A percentile compares a stretch with the other conserved stretches of the same genome.
These are phyloP conservation scores for Nakazawaea holstii DNA, from an alignment of 805 yeast species.

Conservation along the genomic window DNA sequence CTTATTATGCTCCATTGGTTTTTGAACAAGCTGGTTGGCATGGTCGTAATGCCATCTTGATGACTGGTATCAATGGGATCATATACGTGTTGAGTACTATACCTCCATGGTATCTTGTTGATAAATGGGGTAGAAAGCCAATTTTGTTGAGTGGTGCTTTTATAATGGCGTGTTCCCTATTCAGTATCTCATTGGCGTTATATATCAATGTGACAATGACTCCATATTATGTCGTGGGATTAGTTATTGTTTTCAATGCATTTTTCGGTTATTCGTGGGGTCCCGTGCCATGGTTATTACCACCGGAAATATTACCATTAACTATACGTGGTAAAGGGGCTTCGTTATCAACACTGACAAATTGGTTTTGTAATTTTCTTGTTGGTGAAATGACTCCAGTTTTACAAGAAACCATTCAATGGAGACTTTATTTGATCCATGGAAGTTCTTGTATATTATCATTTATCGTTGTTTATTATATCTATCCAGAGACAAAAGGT, in stretches of 20 bases:
- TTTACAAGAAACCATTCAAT: slow-evolving; percentile 64
- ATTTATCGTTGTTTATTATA: slow-evolving; percentile 61
- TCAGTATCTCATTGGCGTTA: slow-evolving; percentile 56
- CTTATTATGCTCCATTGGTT: slow-evolving; percentile 90
- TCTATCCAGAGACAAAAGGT: slow-evolving; percentile 90
- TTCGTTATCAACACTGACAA: slow-evolving; percentile 79
- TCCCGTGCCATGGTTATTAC: slow-evolving; percentile 83
- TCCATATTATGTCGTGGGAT: slow-evolving; percentile 63
- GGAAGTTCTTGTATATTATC: slow-evolving; percentile 63
- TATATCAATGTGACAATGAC: slow-evolving; percentile 47
- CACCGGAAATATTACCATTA: slow-evolving; percentile 79
- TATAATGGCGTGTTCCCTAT: slow-evolving; percentile 65
- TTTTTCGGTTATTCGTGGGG: slow-evolving; percentile 90
- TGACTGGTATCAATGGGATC: slow-evolving; percentile 79
- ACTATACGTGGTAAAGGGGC: slow-evolving; percentile 84
- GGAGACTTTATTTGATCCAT: slow-evolving; percentile 77
- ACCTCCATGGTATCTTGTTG: slow-evolving; percentile 88
- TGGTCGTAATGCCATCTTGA: slow-evolving; percentile 79
- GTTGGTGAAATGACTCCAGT: slow-evolving; percentile 92
- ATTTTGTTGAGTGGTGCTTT: slow-evolving; percentile 70
- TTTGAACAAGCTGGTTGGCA: slow-evolving; percentile 95
- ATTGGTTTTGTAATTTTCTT: slow-evolving; percentile 85
- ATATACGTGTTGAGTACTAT: slow-evolving; percentile 49
- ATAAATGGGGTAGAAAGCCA: slow-evolving; percentile 81
- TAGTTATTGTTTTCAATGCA: slow-evolving; percentile 75